A percentile compares a stretch with the other conserved stretches of the same genome.
Conservation (phyloP, 768 basidiomycete species). For the Porpolomopsis calyptriformis region DNA sequence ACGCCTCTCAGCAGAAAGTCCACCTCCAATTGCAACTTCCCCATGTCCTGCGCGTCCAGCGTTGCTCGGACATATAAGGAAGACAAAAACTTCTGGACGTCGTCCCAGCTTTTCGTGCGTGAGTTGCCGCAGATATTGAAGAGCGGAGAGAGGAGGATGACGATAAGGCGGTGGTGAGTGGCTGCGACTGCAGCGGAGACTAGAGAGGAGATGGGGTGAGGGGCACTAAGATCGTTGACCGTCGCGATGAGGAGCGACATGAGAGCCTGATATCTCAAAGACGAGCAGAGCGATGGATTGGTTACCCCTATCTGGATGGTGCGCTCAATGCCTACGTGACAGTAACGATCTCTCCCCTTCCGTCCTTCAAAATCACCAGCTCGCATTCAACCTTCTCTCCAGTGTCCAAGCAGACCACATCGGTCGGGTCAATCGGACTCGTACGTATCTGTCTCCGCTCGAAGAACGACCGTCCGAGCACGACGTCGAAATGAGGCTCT, state of each 20-base stretch:
- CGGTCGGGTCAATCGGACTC: constrained; percentile 76
- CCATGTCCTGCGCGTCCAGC: constrained; percentile 53
- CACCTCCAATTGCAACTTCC: constrained; percentile 64
- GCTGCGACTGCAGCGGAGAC: constrained; percentile 40
- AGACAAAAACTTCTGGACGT: constrained; percentile 67
- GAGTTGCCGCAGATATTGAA: constrained; percentile 35
- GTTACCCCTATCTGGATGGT: too few species aligned
- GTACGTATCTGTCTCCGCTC: constrained; percentile 75
- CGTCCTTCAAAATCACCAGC: constrained; percentile 84
- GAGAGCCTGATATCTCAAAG: too few species aligned
- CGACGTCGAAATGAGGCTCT: constrained; percentile 92
- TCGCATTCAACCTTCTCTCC: constrained; percentile 90
- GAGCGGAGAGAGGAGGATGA: constrained; percentile 54
- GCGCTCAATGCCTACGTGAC: constrained; percentile 38
- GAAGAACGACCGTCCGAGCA: constrained; percentile 80
- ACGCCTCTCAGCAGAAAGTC: constrained; percentile 65
- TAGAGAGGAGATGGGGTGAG: constrained; percentile 45
- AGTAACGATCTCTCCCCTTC: constrained; percentile 80
- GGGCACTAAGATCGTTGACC: constrained; percentile 37
- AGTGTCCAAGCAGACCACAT: constrained; percentile 84
- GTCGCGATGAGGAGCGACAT: constrained; percentile 53
- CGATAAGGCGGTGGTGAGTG: constrained; percentile 41
- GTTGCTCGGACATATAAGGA: constrained; percentile 83
- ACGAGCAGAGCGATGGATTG: too few species aligned
- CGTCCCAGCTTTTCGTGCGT: constrained; percentile 47